Conservation (phyloP, 805 yeast genomes). For the Nakazawaea siamensis region DNA sequence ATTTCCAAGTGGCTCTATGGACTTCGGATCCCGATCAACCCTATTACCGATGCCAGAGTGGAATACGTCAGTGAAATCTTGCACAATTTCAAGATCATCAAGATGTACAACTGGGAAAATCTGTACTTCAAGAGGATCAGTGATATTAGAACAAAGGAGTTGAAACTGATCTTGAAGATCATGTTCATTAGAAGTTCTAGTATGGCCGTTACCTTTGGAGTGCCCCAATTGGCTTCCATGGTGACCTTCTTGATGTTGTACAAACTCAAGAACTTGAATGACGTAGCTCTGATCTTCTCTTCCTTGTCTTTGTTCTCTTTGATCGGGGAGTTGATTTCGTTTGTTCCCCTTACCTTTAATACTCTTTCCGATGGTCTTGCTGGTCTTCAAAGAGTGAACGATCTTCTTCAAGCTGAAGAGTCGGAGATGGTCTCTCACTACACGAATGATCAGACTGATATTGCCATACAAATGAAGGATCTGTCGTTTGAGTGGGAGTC, state of each 20-base stretch:
- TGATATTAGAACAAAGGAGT: slow-evolving; percentile 52
- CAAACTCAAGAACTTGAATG: slow-evolving; percentile 24
- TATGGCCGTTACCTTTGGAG: slow-evolving; percentile 55
- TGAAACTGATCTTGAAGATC: slow-evolving; percentile 48
- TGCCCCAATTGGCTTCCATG: slow-evolving; percentile 68
- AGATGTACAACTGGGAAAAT: slow-evolving; percentile 86
- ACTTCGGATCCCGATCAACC: slow-evolving; percentile 47
- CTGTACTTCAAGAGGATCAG: slow-evolving; percentile 58
- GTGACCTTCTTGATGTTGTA: slow-evolving; percentile 35
- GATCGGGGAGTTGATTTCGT: slow-evolving; percentile 49
- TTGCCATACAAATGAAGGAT: slow-evolving; percentile 36
- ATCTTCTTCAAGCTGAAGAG: slow-evolving; percentile 32
- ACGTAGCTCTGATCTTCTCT: slow-evolving; percentile 59
- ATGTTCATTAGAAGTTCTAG: slow-evolving; percentile 55
- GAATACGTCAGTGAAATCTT: slow-evolving; percentile 69
- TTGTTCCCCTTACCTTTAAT: slow-evolving; percentile 62
- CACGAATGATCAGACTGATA: background rate
- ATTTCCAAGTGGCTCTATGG: slow-evolving; percentile 44
- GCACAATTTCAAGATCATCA: slow-evolving; percentile 70
- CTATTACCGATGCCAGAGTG: slow-evolving; percentile 70
- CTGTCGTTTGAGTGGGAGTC: slow-evolving; percentile 61
- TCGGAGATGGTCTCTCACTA: slow-evolving; percentile 13
- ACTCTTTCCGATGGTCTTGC: slow-evolving; percentile 47
- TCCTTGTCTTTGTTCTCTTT: slow-evolving; percentile 61
- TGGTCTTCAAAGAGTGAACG: slow-evolving; percentile 47